phyloP scores from a whole-genome alignment of 805 yeast species.

The Lipomyces kockii region DNA sequence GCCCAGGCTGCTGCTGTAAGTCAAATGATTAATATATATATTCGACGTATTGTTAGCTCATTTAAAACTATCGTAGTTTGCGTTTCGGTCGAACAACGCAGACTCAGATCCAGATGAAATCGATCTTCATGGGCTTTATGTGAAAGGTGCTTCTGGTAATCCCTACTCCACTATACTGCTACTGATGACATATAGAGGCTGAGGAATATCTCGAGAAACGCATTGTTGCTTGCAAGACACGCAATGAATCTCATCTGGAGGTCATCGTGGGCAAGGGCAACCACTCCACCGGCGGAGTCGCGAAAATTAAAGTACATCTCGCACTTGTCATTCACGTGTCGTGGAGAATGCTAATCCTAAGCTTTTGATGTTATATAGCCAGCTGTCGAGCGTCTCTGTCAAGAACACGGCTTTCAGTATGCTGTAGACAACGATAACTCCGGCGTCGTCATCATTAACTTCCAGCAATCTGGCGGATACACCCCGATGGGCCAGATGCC shows the following conservation, averaged over 20 bases:
- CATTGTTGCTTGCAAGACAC: conserved; percentile 62
- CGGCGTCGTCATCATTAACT: conserved; percentile 79
- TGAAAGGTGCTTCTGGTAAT: conserved; percentile 49
- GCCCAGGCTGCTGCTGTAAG: conserved; percentile 67
- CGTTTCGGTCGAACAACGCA: conserved; percentile 82
- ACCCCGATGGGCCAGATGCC: conserved; percentile 30
- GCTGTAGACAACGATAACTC: conserved; percentile 71
- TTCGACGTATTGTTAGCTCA: neutral
- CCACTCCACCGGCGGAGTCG: conserved; percentile 80
- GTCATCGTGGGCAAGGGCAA: conserved; percentile 94
- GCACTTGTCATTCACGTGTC: neutral
- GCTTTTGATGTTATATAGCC: conserved; percentile 51
- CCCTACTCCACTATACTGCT: neutral
- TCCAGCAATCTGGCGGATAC: conserved; percentile 51
- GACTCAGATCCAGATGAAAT: conserved; percentile 87
- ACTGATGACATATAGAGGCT: conserved; percentile 59
- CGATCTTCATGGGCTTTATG: conserved; percentile 89
- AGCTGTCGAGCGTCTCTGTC: conserved; percentile 79
- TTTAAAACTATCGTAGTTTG: conserved; percentile 53
- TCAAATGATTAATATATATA: neutral
- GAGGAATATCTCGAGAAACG: conserved; percentile 74
- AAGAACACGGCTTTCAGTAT: conserved; percentile 63
- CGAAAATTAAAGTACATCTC: conserved; percentile 63
- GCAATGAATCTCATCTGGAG: conserved; percentile 64
- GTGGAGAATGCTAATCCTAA: neutral